These are phyloP conservation scores for Microstroma glucosiphilum DNA, from an alignment of 1,284 basidiomycete species.

Conservation along the genomic window DNA sequence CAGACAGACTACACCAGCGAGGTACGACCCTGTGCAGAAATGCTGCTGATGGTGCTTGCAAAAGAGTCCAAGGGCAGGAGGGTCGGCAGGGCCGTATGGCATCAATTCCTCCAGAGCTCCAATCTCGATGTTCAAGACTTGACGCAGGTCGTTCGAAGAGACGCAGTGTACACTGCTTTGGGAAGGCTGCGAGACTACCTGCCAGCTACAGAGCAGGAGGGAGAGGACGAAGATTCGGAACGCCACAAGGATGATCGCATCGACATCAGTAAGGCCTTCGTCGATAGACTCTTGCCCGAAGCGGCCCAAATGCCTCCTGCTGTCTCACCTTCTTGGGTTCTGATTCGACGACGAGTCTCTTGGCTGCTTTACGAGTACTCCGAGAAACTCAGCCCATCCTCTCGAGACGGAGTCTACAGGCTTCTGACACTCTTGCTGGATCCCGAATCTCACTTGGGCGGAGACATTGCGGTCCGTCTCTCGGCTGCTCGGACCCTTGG, in stretches of 20 bases:
- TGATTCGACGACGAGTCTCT: slow-evolving; percentile 43
- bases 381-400: slow-evolving; percentile 33
- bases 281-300: slow-evolving; percentile 33
- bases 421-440: slow-evolving; percentile 42
- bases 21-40: slow-evolving; percentile 45
- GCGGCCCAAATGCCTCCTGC: slow-evolving; percentile 25
- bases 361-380: slow-evolving; percentile 47
- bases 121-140: slow-evolving; percentile 14
- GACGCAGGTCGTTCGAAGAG: slow-evolving; percentile 32
- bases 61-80: slow-evolving; percentile 24
- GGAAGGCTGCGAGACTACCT: slow-evolving; percentile 18
- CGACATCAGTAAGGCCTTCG: slow-evolving; percentile 29
- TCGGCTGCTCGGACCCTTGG: slow-evolving; percentile 38
- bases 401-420: slow-evolving; percentile 35
- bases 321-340: slow-evolving; percentile 29
- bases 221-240: background rate
- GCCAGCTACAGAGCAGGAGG: background rate
- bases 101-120: slow-evolving; percentile 18
- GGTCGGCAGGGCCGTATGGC: slow-evolving; percentile 40
- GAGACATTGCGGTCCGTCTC: slow-evolving; percentile 43
- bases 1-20: slow-evolving; percentile 41
- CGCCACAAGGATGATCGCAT: slow-evolving; percentile 16
- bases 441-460: slow-evolving; percentile 10
- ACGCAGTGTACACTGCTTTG: slow-evolving; percentile 42
- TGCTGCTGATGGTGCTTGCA: slow-evolving; percentile 36